These are phyloP conservation scores for Tetradesmus lagerheimii DNA, from an alignment of 139 green algal genomes.

Conservation along the genomic window DNA sequence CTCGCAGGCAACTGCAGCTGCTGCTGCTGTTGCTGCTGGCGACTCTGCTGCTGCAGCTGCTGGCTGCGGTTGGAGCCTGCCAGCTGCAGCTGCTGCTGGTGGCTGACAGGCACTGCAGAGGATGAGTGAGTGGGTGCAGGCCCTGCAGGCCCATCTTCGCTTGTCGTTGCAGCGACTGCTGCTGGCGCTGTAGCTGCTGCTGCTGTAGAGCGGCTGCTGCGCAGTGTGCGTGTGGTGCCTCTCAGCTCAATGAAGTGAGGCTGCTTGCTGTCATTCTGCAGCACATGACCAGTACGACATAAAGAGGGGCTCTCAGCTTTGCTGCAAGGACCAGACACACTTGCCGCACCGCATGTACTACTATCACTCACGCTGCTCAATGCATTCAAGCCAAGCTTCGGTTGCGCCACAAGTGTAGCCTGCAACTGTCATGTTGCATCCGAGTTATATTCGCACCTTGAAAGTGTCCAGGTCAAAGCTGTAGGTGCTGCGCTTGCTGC, in stretches of 20 bases:
- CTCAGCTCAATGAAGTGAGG: background rate
- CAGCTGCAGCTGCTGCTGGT: constrained; percentile 28
- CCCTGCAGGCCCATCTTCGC: background rate
- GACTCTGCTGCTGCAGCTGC: background rate
- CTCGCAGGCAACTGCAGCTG: background rate
- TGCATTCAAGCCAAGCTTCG: no score
- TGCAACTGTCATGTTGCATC: no score
- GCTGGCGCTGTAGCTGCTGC: background rate
- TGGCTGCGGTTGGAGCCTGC: background rate
- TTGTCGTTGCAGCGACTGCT: constrained; percentile 1
- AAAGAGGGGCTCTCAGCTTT: background rate
- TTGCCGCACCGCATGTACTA: background rate
- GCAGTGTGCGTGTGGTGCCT: background rate
- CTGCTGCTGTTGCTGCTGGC: constrained; percentile 12
- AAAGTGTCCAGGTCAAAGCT: constrained; percentile 30
- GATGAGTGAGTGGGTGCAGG: background rate
- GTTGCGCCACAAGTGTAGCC: no score
- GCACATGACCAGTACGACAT: background rate
- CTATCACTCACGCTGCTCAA: background rate
- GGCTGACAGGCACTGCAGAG: constrained; percentile 4
- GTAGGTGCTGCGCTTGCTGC: background rate
- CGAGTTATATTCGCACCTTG: constrained; percentile 17
- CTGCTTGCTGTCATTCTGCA: constrained; percentile 21
- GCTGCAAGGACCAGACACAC: background rate
- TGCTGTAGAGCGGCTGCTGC: background rate